These are phyloP conservation scores for Umbelopsis ramanniana DNA, from an alignment of 192 early-diverging fungal genomes.

Conservation along the genomic window DNA sequence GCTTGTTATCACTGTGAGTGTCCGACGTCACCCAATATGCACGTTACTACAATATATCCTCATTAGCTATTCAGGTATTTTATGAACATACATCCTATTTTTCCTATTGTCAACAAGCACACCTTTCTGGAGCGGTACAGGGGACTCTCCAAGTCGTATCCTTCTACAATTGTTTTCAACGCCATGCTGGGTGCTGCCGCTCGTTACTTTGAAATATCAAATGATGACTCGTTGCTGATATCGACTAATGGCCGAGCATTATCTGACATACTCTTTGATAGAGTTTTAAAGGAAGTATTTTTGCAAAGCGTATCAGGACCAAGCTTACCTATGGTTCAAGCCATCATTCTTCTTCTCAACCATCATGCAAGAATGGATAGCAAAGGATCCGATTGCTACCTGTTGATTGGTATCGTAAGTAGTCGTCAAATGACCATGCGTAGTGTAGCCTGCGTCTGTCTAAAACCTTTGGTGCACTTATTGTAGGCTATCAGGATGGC, in stretches of 20 bases:
- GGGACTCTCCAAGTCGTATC: constrained; percentile 29
- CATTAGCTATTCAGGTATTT: constrained; percentile 53
- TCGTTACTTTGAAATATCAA: constrained; percentile 38
- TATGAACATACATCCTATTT: constrained; percentile 66
- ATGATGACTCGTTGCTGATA: not conserved
- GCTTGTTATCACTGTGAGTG: constrained; percentile 1
- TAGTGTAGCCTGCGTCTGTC: not conserved
- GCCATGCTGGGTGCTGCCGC: constrained; percentile 37
- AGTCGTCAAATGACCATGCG: not conserved
- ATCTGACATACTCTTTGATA: constrained; percentile 7
- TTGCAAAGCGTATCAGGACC: constrained; percentile 7
- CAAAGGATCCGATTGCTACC: constrained; percentile 10
- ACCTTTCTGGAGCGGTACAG: constrained; percentile 56
- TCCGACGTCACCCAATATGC: too few relatives aligned
- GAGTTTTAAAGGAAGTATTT: constrained; percentile 6
- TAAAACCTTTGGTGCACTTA: not conserved
- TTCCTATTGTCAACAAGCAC: constrained; percentile 71
- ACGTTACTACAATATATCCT: not conserved
- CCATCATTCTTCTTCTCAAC: not conserved
- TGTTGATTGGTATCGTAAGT: constrained; percentile 2
- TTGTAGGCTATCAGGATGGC: constrained; percentile 42
- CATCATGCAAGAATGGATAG: constrained; percentile 15
- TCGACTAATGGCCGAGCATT: not conserved
- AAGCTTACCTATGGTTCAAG: constrained; percentile 16
- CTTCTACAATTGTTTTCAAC: constrained; percentile 37